phyloP scores from a whole-genome alignment of 148 eudicot species.

The Bassia scoparia region DNA sequence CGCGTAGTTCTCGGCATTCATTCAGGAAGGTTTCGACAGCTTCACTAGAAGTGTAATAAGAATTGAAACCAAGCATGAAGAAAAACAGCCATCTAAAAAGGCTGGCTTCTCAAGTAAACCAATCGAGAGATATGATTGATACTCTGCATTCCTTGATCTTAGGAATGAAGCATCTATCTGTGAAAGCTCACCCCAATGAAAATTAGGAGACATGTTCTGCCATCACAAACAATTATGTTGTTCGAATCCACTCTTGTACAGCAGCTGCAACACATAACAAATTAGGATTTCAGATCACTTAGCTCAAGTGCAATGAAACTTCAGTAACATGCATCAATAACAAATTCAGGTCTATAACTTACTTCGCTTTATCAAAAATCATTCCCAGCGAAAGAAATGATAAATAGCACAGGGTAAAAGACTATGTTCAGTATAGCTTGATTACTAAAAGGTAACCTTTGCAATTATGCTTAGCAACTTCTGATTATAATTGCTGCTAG shows the following conservation, averaged over 20 bases:
- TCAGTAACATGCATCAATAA: neutral
- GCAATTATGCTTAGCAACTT: too few relatives aligned
- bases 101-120: neutral
- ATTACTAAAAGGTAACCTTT: too few relatives aligned
- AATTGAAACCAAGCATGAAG: neutral
- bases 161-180: constrained; percentile 5
- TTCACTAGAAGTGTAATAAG: too few relatives aligned
- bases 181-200: constrained; percentile 6
- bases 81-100: neutral
- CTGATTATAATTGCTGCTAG: too few relatives aligned
- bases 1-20: too few relatives aligned
- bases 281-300: neutral
- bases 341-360: too few relatives aligned
- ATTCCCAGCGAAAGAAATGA: too few relatives aligned
- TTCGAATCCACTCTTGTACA: neutral
- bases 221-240: constrained; percentile 18
- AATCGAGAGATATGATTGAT: neutral
- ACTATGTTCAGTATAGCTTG: too few relatives aligned
- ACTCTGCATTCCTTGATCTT: constrained; percentile 28
- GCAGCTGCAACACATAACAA: constrained; percentile 1
- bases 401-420: too few relatives aligned
- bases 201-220: constrained; percentile 8
- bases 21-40: too few relatives aligned
- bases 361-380: too few relatives aligned
- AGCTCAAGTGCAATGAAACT: neutral